A percentile compares a stretch with the other conserved stretches of the same genome.
Conservation (phyloP, 1,284 basidiomycete genomes). For the Ceratobasidium sp. region DNA sequence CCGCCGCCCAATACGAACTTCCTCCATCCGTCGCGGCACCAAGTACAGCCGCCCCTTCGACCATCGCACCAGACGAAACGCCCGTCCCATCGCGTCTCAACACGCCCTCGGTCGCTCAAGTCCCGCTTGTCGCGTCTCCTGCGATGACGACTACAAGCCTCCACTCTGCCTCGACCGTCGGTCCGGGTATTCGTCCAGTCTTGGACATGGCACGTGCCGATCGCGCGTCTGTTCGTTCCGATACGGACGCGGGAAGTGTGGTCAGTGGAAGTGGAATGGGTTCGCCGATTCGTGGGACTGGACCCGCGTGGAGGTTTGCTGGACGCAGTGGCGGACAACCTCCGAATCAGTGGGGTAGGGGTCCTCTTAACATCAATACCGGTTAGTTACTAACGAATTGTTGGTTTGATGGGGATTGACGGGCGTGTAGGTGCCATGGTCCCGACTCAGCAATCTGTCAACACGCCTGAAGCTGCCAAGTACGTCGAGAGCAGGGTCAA, state of each 20-base stretch:
- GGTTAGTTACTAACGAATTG: too few species aligned
- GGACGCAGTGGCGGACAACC: constrained; percentile 9
- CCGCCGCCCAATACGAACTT: constrained; percentile 26
- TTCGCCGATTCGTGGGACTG: constrained; percentile 10
- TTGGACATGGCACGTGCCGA: constrained; percentile 35
- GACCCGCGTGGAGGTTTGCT: constrained; percentile 32
- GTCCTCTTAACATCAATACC: constrained; percentile 19
- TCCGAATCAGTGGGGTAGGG: background rate
- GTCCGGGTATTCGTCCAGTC: constrained; percentile 22
- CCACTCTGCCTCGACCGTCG: background rate
- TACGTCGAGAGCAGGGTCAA: constrained; percentile 32
- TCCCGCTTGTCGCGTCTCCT: constrained; percentile 10
- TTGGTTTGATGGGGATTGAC: background rate
- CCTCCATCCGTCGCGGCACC: constrained; percentile 3
- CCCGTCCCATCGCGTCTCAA: constrained; percentile 32
- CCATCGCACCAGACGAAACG: constrained; percentile 7
- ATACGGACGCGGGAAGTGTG: constrained; percentile 30
- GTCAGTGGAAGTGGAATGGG: constrained; percentile 24
- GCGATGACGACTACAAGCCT: constrained; percentile 19
- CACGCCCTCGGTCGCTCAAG: constrained; percentile 7
- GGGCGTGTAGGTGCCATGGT: constrained; percentile 27
- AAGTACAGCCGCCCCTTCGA: too few species aligned
- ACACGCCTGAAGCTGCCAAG: constrained; percentile 13
- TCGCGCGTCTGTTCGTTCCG: constrained; percentile 21
- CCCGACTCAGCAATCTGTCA: background rate